A percentile compares a stretch with the other conserved stretches of the same genome.
Evolutionary conservation across 768 basidiomycete species (phyloP).

Genomic region (Cyathus striatus): DNA sequence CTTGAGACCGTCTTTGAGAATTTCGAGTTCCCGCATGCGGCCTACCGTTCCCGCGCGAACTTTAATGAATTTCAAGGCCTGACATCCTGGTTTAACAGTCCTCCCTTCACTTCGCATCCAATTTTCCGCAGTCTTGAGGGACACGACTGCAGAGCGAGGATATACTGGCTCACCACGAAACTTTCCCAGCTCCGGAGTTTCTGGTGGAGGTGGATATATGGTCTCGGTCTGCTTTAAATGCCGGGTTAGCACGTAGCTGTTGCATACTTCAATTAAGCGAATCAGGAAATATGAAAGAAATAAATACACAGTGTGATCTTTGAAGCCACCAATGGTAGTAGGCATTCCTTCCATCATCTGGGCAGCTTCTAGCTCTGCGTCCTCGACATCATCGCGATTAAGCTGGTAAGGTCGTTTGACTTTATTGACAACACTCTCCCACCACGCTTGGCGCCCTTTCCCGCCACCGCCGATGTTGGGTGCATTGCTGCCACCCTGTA

Average conservation of each 20-base stretch:
- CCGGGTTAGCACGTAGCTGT: slow-evolving; percentile 76
- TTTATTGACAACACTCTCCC: slow-evolving; percentile 61
- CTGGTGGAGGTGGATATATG: slow-evolving; percentile 63
- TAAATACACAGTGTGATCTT: slow-evolving; percentile 86
- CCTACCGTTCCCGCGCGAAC: slow-evolving; percentile 77
- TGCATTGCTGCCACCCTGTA: slow-evolving; percentile 53
- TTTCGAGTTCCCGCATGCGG: slow-evolving; percentile 62
- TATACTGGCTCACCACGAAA: slow-evolving; percentile 94
- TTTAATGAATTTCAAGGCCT: slow-evolving; percentile 90
- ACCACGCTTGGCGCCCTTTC: slow-evolving; percentile 77
- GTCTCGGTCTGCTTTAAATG: slow-evolving; percentile 88
- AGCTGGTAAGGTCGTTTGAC: slow-evolving; percentile 77
- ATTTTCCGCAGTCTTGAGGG: slow-evolving; percentile 87
- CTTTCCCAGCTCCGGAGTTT: slow-evolving; percentile 73
- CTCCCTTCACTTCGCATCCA: slow-evolving; percentile 89
- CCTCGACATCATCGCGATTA: slow-evolving; percentile 88
- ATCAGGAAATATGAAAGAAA: not conserved
- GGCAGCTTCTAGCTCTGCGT: slow-evolving; percentile 75
- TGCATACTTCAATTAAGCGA: slow-evolving; percentile 2
- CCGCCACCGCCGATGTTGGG: slow-evolving; percentile 41
- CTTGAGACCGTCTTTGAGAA: slow-evolving; percentile 35
- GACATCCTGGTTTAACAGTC: slow-evolving; percentile 61
- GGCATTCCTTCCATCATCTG: slow-evolving; percentile 93
- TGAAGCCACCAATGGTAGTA: slow-evolving; percentile 84
- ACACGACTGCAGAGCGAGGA: slow-evolving; percentile 75